Conservation (phyloP, 768 basidiomycete species). For the Termitomyces bulborhizus region DNA sequence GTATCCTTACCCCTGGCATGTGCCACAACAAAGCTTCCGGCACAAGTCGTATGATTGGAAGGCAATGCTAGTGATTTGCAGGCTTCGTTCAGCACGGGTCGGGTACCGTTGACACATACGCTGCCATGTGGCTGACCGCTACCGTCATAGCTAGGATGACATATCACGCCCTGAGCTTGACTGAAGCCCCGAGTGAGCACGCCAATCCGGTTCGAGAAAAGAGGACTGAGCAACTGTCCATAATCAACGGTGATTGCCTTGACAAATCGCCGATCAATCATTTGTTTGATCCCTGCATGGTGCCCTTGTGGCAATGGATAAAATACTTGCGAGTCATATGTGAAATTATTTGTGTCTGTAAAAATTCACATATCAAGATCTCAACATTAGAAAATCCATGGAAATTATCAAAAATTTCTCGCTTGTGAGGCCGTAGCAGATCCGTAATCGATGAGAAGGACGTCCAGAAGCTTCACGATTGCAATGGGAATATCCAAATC, state of each 20-base stretch:
- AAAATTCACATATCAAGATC: background rate
- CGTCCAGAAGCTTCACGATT: background rate
- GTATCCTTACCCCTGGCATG: background rate
- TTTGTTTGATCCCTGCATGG: background rate
- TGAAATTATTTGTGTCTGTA: background rate
- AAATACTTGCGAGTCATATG: background rate
- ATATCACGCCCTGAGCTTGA: background rate
- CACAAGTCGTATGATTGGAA: background rate
- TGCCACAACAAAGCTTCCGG: background rate
- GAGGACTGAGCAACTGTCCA: background rate
- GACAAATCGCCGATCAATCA: background rate
- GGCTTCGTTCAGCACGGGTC: background rate
- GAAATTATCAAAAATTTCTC: background rate
- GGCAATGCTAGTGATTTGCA: background rate
- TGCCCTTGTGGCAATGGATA: background rate
- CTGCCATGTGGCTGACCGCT: background rate
- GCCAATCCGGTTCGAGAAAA: background rate
- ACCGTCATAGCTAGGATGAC: background rate
- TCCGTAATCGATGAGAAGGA: background rate
- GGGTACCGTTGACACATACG: background rate
- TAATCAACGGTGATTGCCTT: background rate
- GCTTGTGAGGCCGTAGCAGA: background rate
- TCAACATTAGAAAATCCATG: background rate
- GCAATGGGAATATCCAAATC: background rate
- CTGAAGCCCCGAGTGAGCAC: background rate